Conservation (phyloP, 345 rosid genomes). For the Corymbia maculata region DNA sequence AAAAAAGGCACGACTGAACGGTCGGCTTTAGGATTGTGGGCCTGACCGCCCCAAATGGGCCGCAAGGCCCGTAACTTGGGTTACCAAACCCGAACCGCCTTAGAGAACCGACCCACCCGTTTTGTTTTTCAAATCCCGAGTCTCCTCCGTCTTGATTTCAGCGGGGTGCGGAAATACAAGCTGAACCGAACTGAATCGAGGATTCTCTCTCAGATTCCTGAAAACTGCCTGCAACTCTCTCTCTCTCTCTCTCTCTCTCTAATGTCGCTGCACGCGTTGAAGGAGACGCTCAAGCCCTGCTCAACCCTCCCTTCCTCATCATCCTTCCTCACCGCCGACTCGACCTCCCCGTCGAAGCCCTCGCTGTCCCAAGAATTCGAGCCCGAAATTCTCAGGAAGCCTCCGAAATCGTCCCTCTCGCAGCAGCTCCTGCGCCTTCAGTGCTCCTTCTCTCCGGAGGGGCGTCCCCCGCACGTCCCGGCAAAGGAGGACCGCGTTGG, state of each 20-base stretch:
- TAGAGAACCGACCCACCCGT: neutral
- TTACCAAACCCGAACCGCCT: neutral
- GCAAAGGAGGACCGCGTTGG: neutral
- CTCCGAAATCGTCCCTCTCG: slow-evolving; percentile 75
- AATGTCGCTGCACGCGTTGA: slow-evolving; percentile 48
- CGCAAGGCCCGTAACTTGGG: neutral
- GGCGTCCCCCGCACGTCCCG: neutral
- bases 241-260: neutral
- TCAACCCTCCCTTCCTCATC: slow-evolving; percentile 7
- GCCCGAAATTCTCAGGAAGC: slow-evolving; percentile 46
- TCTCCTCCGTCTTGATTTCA: neutral
- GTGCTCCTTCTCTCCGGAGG: slow-evolving; percentile 20
- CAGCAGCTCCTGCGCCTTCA: slow-evolving; percentile 77
- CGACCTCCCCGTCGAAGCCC: slow-evolving; percentile 12
- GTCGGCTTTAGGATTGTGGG: too few relatives aligned
- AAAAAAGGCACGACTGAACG: too few relatives aligned
- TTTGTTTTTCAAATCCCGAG: neutral
- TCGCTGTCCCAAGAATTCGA: slow-evolving; percentile 28
- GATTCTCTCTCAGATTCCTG: neutral
- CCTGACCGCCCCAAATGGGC: neutral
- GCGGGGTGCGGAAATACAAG: neutral
- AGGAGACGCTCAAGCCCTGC: slow-evolving; percentile 74
- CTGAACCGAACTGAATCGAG: neutral
- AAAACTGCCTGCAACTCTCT: neutral
- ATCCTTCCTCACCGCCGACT: neutral